A percentile compares a stretch with the other conserved stretches of the same genome.
These are phyloP conservation scores for Aspergillus brunneoviolaceus DNA, from an alignment of 2,329 filamentous ascomycete genomes.

Conservation along the genomic window DNA sequence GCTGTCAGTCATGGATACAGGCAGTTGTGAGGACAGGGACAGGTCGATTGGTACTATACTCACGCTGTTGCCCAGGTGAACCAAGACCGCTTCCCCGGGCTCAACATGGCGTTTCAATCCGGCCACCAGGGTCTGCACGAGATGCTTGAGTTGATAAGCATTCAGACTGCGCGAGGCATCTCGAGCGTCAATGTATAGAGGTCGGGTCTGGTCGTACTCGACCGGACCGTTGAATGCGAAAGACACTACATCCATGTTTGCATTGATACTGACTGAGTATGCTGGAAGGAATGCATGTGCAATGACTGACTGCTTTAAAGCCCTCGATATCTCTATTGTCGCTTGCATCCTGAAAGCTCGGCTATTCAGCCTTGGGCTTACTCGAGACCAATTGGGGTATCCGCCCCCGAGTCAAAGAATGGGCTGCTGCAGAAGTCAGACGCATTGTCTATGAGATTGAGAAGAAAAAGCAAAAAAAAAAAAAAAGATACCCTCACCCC, in stretches of 20 bases:
- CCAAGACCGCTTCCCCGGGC: constrained; percentile 34
- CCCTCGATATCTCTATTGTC: not conserved
- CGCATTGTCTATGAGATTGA: not conserved
- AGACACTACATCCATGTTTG: not conserved
- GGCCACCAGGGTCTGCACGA: constrained; percentile 28
- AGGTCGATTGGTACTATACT: not conserved
- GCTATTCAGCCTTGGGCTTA: not conserved
- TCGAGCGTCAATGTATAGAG: constrained; percentile 34
- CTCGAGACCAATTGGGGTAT: not conserved
- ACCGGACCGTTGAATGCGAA: constrained; percentile 30
- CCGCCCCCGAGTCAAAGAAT: not conserved
- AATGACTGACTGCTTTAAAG: not conserved
- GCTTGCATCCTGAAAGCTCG: not conserved
- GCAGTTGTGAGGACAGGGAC: not conserved
- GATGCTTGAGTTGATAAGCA: constrained; percentile 19
- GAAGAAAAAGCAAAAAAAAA: too few species aligned
- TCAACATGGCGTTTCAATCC: constrained; percentile 28
- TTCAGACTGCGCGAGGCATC: constrained; percentile 26
- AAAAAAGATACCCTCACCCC: not conserved
- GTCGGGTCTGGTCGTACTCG: constrained; percentile 26
- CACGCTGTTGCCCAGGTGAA: constrained; percentile 33
- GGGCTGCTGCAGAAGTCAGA: not conserved
- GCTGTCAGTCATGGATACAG: not conserved
- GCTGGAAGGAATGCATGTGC: not conserved
- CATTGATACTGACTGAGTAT: too few species aligned